Percentiles rank a stretch among this genome's conserved stretches.
Evolutionary conservation across 1,139 yeast genomes (phyloP).

Genomic region (Suhomyces panamericanus): DNA sequence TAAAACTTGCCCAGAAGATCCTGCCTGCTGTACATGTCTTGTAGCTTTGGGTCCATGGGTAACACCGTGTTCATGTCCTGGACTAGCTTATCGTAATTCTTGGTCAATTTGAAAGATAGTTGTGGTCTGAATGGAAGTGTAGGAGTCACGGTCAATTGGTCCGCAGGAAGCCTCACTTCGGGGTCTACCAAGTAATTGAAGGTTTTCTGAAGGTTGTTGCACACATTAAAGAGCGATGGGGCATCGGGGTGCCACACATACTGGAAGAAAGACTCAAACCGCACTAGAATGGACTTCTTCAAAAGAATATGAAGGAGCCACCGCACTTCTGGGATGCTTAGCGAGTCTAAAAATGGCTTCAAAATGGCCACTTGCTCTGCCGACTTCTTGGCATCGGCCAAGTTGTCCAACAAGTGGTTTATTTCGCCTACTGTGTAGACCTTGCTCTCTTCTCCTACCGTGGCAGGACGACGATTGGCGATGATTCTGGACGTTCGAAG

Average conservation of each 20-base stretch:
- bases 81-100: constrained; percentile 51
- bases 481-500: constrained; percentile 33
- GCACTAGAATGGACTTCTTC: constrained; percentile 56
- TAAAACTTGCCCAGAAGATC: constrained; percentile 46
- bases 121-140: constrained; percentile 71
- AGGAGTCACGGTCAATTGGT: constrained; percentile 49
- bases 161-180: constrained; percentile 36
- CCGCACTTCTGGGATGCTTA: constrained; percentile 65
- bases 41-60: constrained; percentile 25
- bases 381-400: constrained; percentile 39
- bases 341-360: constrained; percentile 49
- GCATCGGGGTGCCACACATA: constrained; percentile 85
- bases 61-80: constrained; percentile 34
- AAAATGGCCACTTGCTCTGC: constrained; percentile 45
- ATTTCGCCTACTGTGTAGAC: constrained; percentile 52
- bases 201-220: constrained; percentile 64
- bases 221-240: constrained; percentile 58
- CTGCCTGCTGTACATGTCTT: constrained; percentile 17
- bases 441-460: constrained; percentile 6
- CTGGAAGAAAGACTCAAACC: constrained; percentile 62
- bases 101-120: constrained; percentile 54
- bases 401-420: constrained; percentile 53
- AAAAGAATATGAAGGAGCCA: constrained; percentile 71
- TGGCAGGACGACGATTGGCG: constrained; percentile 41
- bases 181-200: constrained; percentile 61